These are phyloP conservation scores for Fusarium sp. DNA, from an alignment of 2,329 filamentous ascomycete genomes.

Conservation along the genomic window DNA sequence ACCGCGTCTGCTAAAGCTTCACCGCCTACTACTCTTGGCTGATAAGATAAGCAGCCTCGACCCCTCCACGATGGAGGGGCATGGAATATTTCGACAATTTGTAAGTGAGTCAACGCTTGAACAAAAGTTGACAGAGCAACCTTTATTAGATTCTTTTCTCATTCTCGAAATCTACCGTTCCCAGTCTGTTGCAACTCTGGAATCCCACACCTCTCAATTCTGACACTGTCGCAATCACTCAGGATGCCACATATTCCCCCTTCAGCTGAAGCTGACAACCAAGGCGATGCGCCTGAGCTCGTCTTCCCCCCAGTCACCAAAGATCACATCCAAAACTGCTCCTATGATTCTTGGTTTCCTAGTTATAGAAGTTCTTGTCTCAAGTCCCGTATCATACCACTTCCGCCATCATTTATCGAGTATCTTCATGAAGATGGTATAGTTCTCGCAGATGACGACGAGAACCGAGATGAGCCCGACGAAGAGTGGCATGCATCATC, in stretches of 20 bases:
- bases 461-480: slow-evolving; percentile 67
- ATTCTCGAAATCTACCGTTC: not conserved
- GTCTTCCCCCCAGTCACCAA: slow-evolving; percentile 87
- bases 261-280: slow-evolving; percentile 13
- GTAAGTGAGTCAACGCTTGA: slow-evolving; percentile 42
- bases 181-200: not conserved
- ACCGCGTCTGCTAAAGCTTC: not conserved
- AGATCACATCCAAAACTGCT: slow-evolving; percentile 92
- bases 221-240: not conserved
- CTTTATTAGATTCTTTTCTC: not conserved
- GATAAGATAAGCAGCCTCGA: slow-evolving; percentile 36
- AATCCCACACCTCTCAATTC: not conserved
- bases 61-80: slow-evolving; percentile 41
- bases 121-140: not conserved
- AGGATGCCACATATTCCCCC: slow-evolving; percentile 55
- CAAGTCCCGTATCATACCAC: slow-evolving; percentile 85
- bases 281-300: slow-evolving; percentile 53
- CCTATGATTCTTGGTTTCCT: slow-evolving; percentile 92
- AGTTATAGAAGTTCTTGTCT: slow-evolving; percentile 85
- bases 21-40: slow-evolving; percentile 18
- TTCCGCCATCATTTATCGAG: slow-evolving; percentile 80
- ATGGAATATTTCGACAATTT: slow-evolving; percentile 41
- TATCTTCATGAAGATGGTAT: slow-evolving; percentile 96
- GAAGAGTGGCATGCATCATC: slow-evolving; percentile 62
- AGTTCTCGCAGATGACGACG: slow-evolving; percentile 78